Conservation (phyloP, 352 stramenopile species). For the Blastocystis sp. region DNA sequence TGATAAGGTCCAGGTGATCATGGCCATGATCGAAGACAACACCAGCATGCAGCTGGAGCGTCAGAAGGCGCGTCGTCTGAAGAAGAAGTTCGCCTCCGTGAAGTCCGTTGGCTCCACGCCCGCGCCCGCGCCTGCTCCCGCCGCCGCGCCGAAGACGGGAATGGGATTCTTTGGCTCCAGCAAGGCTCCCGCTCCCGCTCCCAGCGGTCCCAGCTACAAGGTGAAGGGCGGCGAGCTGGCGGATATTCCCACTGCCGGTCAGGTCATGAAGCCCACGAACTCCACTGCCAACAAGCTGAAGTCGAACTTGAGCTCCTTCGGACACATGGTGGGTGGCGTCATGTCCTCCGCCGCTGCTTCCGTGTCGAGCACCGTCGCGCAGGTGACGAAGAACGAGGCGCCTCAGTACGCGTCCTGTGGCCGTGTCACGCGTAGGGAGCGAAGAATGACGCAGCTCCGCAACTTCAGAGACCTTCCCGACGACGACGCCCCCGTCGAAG, state of each 20-base stretch:
- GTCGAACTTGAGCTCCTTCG: constrained; percentile 41
- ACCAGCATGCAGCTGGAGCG: constrained; percentile 67
- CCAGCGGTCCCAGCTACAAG: constrained; percentile 28
- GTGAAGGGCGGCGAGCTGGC: constrained; percentile 49
- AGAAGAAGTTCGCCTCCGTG: constrained; percentile 64
- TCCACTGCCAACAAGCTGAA: constrained; percentile 59
- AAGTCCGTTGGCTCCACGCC: constrained; percentile 54
- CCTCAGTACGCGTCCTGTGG: background rate
- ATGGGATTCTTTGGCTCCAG: constrained; percentile 55
- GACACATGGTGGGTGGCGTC: constrained; percentile 48
- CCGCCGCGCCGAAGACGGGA: constrained; percentile 10
- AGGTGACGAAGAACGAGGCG: background rate
- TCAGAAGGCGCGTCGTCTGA: constrained; percentile 70
- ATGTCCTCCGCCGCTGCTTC: constrained; percentile 43
- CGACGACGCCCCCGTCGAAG: background rate
- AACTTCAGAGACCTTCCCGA: constrained; percentile 68
- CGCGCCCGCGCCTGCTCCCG: constrained; percentile 8
- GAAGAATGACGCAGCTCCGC: constrained; percentile 15
- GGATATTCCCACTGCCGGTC: constrained; percentile 34
- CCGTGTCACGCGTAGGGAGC: background rate
- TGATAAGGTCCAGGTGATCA: constrained; percentile 68
- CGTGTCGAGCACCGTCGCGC: background rate
- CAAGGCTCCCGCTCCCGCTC: background rate
- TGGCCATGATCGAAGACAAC: constrained; percentile 62
- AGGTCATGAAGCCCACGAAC: constrained; percentile 47